Conservation (phyloP, 176 grass and related monocot species). For the Rhipidocladum racemiflorum region DNA sequence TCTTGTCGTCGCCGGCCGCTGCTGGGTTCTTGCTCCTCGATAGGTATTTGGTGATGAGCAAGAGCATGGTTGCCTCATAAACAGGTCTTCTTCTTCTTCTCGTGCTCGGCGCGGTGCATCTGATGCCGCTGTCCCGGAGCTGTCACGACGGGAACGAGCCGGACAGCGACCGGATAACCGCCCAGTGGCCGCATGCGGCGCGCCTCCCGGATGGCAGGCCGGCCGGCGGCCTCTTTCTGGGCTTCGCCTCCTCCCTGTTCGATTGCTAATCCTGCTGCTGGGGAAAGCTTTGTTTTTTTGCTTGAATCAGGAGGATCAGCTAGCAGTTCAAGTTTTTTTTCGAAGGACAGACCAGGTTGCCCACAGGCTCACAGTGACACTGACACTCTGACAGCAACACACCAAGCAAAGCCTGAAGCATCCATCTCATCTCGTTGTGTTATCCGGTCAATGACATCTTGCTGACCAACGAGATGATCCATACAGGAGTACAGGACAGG, state of each 20-base stretch:
- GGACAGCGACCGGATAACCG: constrained; percentile 27
- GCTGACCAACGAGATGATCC: constrained; percentile 19
- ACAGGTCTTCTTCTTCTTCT: neutral
- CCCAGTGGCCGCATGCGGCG: neutral
- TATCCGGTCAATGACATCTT: constrained; percentile 29
- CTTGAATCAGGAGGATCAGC: neutral
- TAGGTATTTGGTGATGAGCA: constrained; percentile 64
- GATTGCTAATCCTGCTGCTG: neutral
- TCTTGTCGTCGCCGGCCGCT: neutral
- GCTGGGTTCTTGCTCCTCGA: constrained; percentile 29
- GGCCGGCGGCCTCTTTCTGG: neutral
- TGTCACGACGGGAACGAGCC: neutral
- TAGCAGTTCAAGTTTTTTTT: too few relatives aligned
- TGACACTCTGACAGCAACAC: constrained; percentile 28
- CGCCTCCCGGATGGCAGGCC: neutral
- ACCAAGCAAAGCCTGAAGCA: neutral
- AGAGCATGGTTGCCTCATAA: constrained; percentile 69
- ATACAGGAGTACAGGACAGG: constrained; percentile 3
- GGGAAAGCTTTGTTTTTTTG: neutral
- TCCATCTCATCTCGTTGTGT: neutral
- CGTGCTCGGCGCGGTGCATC: neutral
- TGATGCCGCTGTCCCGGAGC: constrained; percentile 2
- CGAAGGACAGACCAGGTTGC: too few relatives aligned
- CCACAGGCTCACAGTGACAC: neutral
- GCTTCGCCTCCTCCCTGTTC: neutral